These are phyloP conservation scores for Fusarium temperatum DNA, from an alignment of 2,329 filamentous ascomycete species.

Conservation along the genomic window DNA sequence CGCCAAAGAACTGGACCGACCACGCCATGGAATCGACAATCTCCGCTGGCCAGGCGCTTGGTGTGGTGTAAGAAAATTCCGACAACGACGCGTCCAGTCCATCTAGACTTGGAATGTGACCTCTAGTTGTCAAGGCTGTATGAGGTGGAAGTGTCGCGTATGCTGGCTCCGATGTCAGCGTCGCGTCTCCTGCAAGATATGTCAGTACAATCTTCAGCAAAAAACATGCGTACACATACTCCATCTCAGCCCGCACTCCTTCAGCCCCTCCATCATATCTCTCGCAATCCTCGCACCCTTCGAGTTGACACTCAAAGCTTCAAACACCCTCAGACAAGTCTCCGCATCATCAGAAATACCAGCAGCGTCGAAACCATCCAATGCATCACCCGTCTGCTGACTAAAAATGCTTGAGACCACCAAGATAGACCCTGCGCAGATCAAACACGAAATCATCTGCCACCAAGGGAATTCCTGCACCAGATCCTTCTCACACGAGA, in stretches of 20 bases:
- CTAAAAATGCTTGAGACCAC: neutral
- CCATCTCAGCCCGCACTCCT: neutral
- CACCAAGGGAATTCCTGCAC: neutral
- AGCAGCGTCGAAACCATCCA: neutral
- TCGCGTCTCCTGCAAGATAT: neutral
- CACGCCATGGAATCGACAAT: neutral
- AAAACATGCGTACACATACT: neutral
- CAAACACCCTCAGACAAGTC: neutral
- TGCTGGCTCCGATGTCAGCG: rapidly evolving
- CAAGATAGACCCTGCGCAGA: neutral
- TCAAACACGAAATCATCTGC: neutral
- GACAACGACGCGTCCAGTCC: neutral
- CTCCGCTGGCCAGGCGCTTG: neutral
- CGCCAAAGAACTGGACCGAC: neutral
- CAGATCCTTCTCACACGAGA: neutral
- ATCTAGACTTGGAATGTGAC: neutral
- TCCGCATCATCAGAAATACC: neutral
- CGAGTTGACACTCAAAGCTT: neutral
- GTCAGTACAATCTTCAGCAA: rapidly evolving
- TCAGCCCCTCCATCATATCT: neutral
- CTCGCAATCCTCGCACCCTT: neutral
- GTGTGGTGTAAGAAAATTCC: neutral
- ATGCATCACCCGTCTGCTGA: neutral
- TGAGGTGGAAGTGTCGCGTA: neutral
- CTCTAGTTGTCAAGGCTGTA: neutral